These are phyloP conservation scores for Podochytrium sp. DNA, from an alignment of 192 early-diverging fungal genomes.

Conservation along the genomic window DNA sequence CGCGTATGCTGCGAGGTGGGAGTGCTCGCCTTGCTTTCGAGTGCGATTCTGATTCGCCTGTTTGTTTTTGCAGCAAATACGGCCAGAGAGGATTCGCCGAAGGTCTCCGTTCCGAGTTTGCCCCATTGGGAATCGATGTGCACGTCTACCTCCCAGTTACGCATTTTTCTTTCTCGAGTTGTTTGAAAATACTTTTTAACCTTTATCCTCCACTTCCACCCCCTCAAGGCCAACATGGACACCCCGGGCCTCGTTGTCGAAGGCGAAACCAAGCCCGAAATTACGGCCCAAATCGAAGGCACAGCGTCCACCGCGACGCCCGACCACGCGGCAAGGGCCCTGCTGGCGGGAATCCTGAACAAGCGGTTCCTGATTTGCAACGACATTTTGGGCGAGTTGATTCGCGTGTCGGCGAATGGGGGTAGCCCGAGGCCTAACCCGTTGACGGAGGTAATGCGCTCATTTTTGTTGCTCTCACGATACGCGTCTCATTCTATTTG, in stretches of 20 bases:
- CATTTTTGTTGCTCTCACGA: not conserved
- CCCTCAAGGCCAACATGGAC: slow-evolving; percentile 53
- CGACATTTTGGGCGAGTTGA: slow-evolving; percentile 48
- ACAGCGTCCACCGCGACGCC: slow-evolving; percentile 32
- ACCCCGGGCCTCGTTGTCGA: slow-evolving; percentile 52
- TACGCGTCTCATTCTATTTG: not conserved
- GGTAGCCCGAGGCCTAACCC: slow-evolving; percentile 27
- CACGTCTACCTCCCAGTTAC: slow-evolving; percentile 42
- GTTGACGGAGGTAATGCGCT: slow-evolving; percentile 23
- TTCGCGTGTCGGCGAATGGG: slow-evolving; percentile 24
- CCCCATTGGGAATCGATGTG: slow-evolving; percentile 39
- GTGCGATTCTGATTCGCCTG: not conserved
- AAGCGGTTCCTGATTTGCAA: slow-evolving; percentile 43
- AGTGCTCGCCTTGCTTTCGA: not conserved
- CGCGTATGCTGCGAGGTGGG: slow-evolving; percentile 41
- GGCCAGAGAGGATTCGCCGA: slow-evolving; percentile 49
- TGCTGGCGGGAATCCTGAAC: slow-evolving; percentile 41
- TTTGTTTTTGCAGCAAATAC: slow-evolving; percentile 36
- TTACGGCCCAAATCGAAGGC: slow-evolving; percentile 50
- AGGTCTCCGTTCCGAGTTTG: slow-evolving; percentile 45
- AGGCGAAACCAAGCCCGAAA: slow-evolving; percentile 50
- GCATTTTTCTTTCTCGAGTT: not conserved
- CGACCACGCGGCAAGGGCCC: slow-evolving; percentile 38
- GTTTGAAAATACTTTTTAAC: not conserved
- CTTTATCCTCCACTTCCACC: not conserved